phyloP scores from a whole-genome alignment of 768 basidiomycete genomes.

The Tricholoma bakamatsutake region DNA sequence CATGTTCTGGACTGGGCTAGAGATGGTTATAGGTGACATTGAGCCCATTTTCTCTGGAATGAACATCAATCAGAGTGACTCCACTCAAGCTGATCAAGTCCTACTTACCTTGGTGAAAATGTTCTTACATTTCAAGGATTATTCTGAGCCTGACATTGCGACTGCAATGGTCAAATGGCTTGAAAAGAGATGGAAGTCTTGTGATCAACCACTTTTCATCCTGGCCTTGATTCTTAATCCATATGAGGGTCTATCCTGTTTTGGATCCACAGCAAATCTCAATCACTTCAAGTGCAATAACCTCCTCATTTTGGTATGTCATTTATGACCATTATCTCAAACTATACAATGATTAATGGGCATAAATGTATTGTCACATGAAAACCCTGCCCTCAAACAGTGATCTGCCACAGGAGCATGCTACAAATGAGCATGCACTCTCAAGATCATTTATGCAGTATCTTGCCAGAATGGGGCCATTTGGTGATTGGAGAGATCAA shows the following conservation, averaged over 20 bases:
- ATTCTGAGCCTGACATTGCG: background rate
- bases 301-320: background rate
- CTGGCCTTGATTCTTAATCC: background rate
- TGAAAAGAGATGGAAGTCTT: background rate
- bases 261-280: background rate
- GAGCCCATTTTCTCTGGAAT: background rate
- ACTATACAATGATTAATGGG: no score
- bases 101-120: background rate
- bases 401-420: background rate
- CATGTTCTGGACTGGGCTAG: background rate
- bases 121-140: background rate
- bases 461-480: background rate
- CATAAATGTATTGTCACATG: background rate
- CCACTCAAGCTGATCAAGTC: background rate
- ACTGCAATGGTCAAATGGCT: background rate
- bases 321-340: no score
- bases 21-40: background rate
- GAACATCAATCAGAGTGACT: conserved; percentile 1
- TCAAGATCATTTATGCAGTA: background rate
- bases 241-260: background rate
- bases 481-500: background rate
- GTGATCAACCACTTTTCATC: background rate
- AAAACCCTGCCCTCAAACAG: background rate
- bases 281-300: background rate
- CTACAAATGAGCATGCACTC: background rate